Percentiles rank a stretch among this genome's conserved stretches.
Evolutionary conservation across 306 rosid species (phyloP).

Genomic region (Calophaca sinica): DNA sequence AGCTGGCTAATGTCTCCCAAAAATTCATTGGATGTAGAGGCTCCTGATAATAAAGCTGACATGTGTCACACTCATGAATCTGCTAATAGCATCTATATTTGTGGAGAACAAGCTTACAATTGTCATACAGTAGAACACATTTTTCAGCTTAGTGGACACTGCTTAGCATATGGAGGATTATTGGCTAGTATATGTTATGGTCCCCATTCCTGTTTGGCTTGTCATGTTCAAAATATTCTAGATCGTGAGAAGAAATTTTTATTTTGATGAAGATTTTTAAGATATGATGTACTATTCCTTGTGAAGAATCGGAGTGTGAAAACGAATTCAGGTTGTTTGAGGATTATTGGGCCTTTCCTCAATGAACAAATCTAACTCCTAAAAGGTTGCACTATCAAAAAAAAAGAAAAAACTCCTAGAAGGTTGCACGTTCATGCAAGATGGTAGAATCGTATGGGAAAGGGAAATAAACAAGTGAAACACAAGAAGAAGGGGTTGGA

Average conservation of each 20-base stretch:
- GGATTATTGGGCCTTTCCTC: too few species aligned
- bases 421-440: too few species aligned
- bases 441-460: too few species aligned
- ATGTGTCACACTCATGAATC: slow-evolving; percentile 30
- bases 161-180: slow-evolving; percentile 70
- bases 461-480: too few species aligned
- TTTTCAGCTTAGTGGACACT: slow-evolving; percentile 66
- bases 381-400: too few species aligned
- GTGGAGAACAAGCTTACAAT: slow-evolving; percentile 36
- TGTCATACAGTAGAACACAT: slow-evolving; percentile 42
- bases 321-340: too few species aligned
- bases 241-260: slow-evolving; percentile 31
- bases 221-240: slow-evolving; percentile 53
- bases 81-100: slow-evolving; percentile 1
- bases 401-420: too few species aligned
- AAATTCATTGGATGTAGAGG: slow-evolving; percentile 26
- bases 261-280: slow-evolving; percentile 21
- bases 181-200: slow-evolving; percentile 68
- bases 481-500: too few species aligned
- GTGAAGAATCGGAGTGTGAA: background rate
- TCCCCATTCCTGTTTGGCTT: slow-evolving; percentile 48
- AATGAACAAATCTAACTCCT: too few species aligned
- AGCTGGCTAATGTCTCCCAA: slow-evolving; percentile 44
- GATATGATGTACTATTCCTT: background rate
- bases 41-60: slow-evolving; percentile 17